Percentiles rank a stretch among this genome's conserved stretches.
Conservation (phyloP, 805 yeast genomes). For the Candida ovalis region DNA sequence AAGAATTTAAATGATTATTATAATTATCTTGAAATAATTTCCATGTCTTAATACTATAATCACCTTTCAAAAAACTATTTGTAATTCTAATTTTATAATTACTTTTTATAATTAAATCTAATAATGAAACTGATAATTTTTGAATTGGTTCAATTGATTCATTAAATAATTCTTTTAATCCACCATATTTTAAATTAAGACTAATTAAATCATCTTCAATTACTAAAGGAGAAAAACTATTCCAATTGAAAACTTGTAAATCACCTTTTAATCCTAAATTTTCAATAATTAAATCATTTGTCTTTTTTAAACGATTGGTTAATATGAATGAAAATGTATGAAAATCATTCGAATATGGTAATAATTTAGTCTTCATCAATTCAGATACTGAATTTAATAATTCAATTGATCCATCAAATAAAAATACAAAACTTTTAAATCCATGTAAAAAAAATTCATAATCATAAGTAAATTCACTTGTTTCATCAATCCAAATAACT, state of each 20-base stretch:
- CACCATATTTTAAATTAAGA: conserved; percentile 35
- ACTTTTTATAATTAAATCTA: conserved; percentile 39
- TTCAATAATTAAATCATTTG: conserved; percentile 20
- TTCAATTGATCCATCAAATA: conserved; percentile 15
- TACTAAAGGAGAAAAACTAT: conserved; percentile 11
- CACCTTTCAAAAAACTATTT: conserved; percentile 58
- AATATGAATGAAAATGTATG: conserved; percentile 18
- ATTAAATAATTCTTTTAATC: conserved; percentile 40
- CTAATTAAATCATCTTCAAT: conserved; percentile 41
- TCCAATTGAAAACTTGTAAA: conserved; percentile 23
- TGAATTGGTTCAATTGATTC: conserved; percentile 45
- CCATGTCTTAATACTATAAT: conserved; percentile 46
- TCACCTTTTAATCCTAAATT: conserved; percentile 27
- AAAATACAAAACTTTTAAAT: conserved; percentile 21
- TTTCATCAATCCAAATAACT: conserved; percentile 30
- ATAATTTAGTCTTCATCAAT: conserved; percentile 14
- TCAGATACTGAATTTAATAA: conserved; percentile 9
- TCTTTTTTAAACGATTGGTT: conserved; percentile 7
- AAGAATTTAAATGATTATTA: conserved; percentile 26
- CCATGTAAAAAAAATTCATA: conserved; percentile 15
- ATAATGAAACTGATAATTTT: conserved; percentile 44
- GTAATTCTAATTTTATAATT: conserved; percentile 46
- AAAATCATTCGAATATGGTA: conserved; percentile 10
- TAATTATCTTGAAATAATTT: conserved; percentile 35
- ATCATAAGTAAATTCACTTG: conserved; percentile 9